A percentile compares a stretch with the other conserved stretches of the same genome.
Evolutionary conservation across 805 yeast genomes (phyloP).

Genomic region (Hanseniaspora meyeri): DNA sequence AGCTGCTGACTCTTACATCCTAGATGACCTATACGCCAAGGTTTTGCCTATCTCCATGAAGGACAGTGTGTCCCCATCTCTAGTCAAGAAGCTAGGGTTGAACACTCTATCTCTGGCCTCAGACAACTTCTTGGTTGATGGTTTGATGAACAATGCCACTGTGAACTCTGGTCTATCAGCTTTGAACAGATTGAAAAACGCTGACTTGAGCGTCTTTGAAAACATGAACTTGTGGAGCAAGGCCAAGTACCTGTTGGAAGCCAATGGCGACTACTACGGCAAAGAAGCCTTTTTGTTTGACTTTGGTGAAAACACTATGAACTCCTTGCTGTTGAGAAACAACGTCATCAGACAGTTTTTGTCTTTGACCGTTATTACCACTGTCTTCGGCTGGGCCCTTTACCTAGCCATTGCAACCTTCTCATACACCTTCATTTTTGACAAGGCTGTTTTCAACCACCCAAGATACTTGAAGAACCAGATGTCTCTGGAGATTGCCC

Average conservation of each 20-base stretch:
- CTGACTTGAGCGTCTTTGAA: conserved; percentile 13
- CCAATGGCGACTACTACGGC: conserved; percentile 42
- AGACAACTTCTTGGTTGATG: conserved; percentile 21
- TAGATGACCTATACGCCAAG: conserved; percentile 65
- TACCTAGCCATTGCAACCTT: conserved; percentile 64
- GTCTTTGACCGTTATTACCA: conserved; percentile 54
- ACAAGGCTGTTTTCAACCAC: conserved; percentile 81
- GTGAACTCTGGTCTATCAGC: conserved; percentile 1
- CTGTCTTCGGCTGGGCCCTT: conserved; percentile 76
- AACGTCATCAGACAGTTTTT: conserved; percentile 59
- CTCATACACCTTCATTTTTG: conserved; percentile 72
- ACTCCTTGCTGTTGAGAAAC: conserved; percentile 61
- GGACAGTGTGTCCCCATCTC: conserved; percentile 25
- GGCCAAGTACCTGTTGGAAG: conserved; percentile 17
- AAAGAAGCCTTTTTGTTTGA: conserved; percentile 47
- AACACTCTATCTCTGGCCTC: conserved; percentile 20
- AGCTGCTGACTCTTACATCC: conserved; percentile 53
- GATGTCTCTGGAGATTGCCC: conserved; percentile 66
- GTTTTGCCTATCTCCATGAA: conserved; percentile 48
- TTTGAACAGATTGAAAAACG: conserved; percentile 2
- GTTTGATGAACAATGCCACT: conserved; percentile 1
- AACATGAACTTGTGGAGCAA: conserved; percentile 13
- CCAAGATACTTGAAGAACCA: conserved; percentile 94
- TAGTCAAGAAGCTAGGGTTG: conserved; percentile 19
- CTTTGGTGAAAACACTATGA: conserved; percentile 43